These are phyloP conservation scores for Furcasterigmium sp. DNA, from an alignment of 2,329 filamentous ascomycete species.

Conservation along the genomic window DNA sequence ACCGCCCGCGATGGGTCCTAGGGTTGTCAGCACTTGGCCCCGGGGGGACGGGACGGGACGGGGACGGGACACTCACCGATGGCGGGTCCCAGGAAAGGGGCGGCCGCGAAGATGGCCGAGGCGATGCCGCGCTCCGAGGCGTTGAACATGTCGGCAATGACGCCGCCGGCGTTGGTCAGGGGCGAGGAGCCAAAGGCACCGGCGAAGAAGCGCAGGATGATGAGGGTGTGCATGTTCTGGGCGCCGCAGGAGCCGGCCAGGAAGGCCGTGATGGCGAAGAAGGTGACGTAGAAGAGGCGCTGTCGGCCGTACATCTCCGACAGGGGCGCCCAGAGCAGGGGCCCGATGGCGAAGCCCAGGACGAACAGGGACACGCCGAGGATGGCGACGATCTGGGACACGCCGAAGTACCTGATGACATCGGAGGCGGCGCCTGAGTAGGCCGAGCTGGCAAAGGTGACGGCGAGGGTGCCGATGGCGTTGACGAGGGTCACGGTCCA, in stretches of 20 bases:
- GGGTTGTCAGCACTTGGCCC: too few relatives aligned
- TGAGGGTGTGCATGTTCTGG: slow-evolving; percentile 51
- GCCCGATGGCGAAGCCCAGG: slow-evolving; percentile 56
- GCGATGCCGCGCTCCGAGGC: slow-evolving; percentile 51
- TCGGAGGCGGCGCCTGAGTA: slow-evolving; percentile 53
- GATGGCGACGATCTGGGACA: slow-evolving; percentile 46
- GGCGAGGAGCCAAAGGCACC: slow-evolving; percentile 59
- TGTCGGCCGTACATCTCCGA: slow-evolving; percentile 60
- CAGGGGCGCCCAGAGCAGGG: slow-evolving; percentile 61
- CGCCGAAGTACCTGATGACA: slow-evolving; percentile 49
- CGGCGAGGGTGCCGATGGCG: slow-evolving; percentile 61
- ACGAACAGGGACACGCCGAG: slow-evolving; percentile 62
- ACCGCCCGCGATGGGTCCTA: slow-evolving; percentile 57
- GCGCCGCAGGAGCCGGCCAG: slow-evolving; percentile 54
- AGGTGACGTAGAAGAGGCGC: slow-evolving; percentile 53
- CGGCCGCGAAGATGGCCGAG: slow-evolving; percentile 54
- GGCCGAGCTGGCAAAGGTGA: slow-evolving; percentile 65
- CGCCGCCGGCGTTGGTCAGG: slow-evolving; percentile 57
- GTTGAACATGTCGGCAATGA: slow-evolving; percentile 59
- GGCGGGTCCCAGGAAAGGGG: slow-evolving; percentile 59
- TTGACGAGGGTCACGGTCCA: slow-evolving; percentile 61
- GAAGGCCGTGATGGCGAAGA: slow-evolving; percentile 54
- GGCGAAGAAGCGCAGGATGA: slow-evolving; percentile 66
- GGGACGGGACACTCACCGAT: too few relatives aligned
- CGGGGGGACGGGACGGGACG: too few relatives aligned